Evolutionary conservation across 768 basidiomycete genomes (phyloP).

Genomic region (Agrocybe pediades): DNA sequence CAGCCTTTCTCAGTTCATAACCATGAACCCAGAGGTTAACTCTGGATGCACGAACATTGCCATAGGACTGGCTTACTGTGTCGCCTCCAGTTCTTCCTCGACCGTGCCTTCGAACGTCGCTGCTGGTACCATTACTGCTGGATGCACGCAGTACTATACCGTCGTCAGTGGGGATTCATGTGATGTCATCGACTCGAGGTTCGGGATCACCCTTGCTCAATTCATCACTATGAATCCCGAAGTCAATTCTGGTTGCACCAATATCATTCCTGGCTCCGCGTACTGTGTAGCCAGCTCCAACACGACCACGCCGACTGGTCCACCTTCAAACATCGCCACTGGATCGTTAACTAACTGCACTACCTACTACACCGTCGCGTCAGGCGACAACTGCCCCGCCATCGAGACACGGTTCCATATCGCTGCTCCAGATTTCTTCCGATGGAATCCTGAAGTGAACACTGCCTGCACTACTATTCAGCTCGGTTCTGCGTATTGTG

Average conservation of each 20-base stretch:
- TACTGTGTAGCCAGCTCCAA: constrained; percentile 19
- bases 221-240: constrained; percentile 20
- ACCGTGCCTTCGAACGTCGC: constrained; percentile 1
- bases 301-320: neutral
- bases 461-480: constrained; percentile 14
- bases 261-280: constrained; percentile 18
- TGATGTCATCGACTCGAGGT: constrained; percentile 16
- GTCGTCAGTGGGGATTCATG: constrained; percentile 23
- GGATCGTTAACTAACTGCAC: constrained; percentile 14
- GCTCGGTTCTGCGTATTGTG: constrained; percentile 13
- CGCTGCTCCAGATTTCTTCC: constrained; percentile 19
- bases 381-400: constrained; percentile 15
- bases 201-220: constrained; percentile 14
- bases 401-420: constrained; percentile 19
- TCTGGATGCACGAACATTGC: constrained; percentile 16
- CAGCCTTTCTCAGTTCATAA: constrained; percentile 8
- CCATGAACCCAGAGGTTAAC: constrained; percentile 24
- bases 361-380: constrained; percentile 19
- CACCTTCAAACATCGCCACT: constrained; percentile 11
- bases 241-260: constrained; percentile 20
- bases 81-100: constrained; percentile 1
- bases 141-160: constrained; percentile 22
- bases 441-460: constrained; percentile 24
- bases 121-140: neutral
- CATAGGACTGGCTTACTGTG: constrained; percentile 10